phyloP scores from a whole-genome alignment of 352 stramenopile genomes.

The Phytophthora uliginosa region DNA sequence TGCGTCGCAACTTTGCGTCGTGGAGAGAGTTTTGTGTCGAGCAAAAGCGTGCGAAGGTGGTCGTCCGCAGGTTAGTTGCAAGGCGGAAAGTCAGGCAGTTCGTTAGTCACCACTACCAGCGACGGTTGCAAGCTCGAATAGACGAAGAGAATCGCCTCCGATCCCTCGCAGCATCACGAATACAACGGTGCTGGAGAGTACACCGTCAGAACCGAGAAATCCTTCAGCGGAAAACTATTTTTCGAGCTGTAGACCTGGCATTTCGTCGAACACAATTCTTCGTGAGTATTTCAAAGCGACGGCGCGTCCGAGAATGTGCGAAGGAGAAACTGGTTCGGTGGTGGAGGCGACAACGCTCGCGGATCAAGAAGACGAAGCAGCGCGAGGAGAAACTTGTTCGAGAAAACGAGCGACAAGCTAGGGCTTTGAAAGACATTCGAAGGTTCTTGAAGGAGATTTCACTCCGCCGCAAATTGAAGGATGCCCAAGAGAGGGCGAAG shows the following conservation, averaged over 20 bases:
- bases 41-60: conserved; percentile 31
- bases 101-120: conserved; percentile 23
- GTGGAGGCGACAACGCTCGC: conserved; percentile 42
- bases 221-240: conserved; percentile 25
- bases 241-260: conserved; percentile 45
- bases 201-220: conserved; percentile 13
- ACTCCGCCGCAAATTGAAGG: conserved; percentile 46
- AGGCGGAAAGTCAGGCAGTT: conserved; percentile 40
- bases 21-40: conserved; percentile 45
- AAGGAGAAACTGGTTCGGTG: conserved; percentile 54
- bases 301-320: conserved; percentile 27
- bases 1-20: conserved; percentile 59
- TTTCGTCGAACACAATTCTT: conserved; percentile 66
- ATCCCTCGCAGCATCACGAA: conserved; percentile 22
- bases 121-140: conserved; percentile 13
- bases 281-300: conserved; percentile 32
- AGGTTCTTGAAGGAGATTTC: conserved; percentile 55
- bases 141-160: conserved; percentile 13
- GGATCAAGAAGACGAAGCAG: conserved; percentile 23
- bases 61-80: conserved; percentile 36
- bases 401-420: conserved; percentile 28
- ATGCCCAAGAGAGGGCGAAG: conserved; percentile 40
- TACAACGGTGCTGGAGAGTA: conserved; percentile 41
- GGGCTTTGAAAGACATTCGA: conserved; percentile 49
- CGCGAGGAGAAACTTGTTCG: conserved; percentile 17